Percentiles rank a stretch among this genome's conserved stretches.
Conservation (phyloP, 1,284 basidiomycete species). For the Ustilago curta region DNA sequence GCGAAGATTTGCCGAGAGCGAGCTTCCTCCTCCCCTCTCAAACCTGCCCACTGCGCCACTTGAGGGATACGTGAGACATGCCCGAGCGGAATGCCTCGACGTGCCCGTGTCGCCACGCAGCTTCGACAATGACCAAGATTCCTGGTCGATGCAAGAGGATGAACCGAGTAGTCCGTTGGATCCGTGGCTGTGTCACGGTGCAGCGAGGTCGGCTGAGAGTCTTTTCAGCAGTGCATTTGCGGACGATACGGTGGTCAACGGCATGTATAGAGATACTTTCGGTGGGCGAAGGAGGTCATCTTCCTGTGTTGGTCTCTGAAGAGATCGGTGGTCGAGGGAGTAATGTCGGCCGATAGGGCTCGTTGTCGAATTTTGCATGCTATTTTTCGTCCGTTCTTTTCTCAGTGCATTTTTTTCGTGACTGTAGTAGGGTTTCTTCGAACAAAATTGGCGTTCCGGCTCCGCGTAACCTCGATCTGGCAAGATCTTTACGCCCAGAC, state of each 20-base stretch:
- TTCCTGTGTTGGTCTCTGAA: not conserved
- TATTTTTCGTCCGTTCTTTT: not conserved
- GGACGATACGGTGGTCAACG: slow-evolving; percentile 19
- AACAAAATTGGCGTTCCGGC: slow-evolving; percentile 13
- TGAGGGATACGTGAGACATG: slow-evolving; percentile 3
- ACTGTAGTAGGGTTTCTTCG: slow-evolving; percentile 7
- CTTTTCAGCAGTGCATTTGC: not conserved
- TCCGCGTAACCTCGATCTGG: slow-evolving; percentile 1
- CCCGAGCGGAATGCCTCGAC: slow-evolving; percentile 13
- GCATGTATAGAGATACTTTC: slow-evolving; percentile 33
- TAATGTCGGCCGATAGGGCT: slow-evolving; percentile 2
- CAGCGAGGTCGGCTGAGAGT: not conserved
- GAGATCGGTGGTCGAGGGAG: too few relatives aligned
- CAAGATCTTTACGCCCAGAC: not conserved
- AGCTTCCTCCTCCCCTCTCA: not conserved
- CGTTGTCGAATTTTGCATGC: not conserved
- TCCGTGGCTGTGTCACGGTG: slow-evolving; percentile 23
- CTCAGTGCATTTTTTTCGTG: not conserved
- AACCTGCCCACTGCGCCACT: slow-evolving; percentile 4
- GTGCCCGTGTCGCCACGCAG: slow-evolving; percentile 43
- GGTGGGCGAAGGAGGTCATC: slow-evolving; percentile 10
- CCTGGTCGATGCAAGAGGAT: not conserved
- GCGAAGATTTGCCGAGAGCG: slow-evolving; percentile 16
- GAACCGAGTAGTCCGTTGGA: slow-evolving; percentile 28
- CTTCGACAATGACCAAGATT: slow-evolving; percentile 9